These are phyloP conservation scores for Cinnamomum chago DNA, from an alignment of 164 flowering plant species.

Conservation along the genomic window DNA sequence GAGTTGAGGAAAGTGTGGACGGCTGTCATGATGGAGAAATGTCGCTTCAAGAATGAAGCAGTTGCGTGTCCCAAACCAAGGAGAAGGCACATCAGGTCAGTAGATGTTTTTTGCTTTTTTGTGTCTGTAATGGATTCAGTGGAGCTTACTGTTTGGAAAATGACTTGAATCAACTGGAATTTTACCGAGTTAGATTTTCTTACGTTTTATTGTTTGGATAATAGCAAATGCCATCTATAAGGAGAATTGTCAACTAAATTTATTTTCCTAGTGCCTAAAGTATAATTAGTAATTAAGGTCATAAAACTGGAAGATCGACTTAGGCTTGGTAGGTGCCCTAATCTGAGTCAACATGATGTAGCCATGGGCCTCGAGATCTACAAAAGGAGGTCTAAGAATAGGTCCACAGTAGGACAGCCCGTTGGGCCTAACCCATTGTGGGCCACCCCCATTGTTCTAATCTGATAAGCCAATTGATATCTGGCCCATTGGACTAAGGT, in stretches of 20 bases:
- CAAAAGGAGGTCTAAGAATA: too few species aligned
- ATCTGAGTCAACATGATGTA: too few species aligned
- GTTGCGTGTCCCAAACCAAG: slow-evolving; percentile 31
- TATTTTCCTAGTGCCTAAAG: neutral
- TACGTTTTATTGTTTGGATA: neutral
- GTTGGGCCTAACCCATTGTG: too few species aligned
- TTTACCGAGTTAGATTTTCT: too few species aligned
- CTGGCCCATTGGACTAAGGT: too few species aligned
- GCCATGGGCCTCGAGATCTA: too few species aligned
- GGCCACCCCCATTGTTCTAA: too few species aligned
- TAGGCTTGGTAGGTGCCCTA: too few species aligned
- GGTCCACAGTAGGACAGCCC: too few species aligned
- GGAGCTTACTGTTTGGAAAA: neutral
- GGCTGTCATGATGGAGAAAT: slow-evolving; percentile 29
- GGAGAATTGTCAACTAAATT: neutral
- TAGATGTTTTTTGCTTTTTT: neutral
- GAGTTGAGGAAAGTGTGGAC: slow-evolving; percentile 25
- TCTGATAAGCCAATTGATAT: too few species aligned
- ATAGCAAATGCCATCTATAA: neutral
- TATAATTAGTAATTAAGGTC: too few species aligned
- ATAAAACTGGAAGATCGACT: too few species aligned
- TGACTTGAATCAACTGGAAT: neutral
- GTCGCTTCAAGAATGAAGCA: slow-evolving; percentile 19
- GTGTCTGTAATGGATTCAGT: neutral
- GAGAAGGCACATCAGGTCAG: slow-evolving; percentile 16